phyloP scores from a whole-genome alignment of 176 grass and related monocot genomes.

The Musa beccarii region DNA sequence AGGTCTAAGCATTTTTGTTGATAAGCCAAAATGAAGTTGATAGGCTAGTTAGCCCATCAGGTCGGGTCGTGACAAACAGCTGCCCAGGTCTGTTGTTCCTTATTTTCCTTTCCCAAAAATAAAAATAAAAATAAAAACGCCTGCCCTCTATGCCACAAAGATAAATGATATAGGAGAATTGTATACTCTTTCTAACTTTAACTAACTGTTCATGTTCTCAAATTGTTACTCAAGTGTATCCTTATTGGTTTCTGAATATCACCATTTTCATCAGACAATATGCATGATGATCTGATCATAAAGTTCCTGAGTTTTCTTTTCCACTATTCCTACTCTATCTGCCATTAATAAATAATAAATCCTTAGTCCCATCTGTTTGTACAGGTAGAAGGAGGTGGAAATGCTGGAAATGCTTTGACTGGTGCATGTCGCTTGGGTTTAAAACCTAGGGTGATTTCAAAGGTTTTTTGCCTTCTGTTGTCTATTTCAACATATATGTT shows the following conservation, averaged over 20 bases:
- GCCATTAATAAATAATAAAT: background rate
- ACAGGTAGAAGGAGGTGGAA: conserved; percentile 74
- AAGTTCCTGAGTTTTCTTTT: background rate
- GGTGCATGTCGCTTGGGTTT: conserved; percentile 65
- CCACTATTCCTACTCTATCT: background rate
- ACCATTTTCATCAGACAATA: background rate
- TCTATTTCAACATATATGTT: background rate
- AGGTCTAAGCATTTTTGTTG: no score
- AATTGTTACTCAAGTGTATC: background rate
- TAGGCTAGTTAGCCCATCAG: no score
- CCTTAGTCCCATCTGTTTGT: background rate
- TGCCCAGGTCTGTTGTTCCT: background rate
- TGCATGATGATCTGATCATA: background rate
- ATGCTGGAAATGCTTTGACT: conserved; percentile 83
- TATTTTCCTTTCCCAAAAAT: background rate
- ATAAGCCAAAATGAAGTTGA: no score
- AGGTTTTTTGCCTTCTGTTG: conserved; percentile 26
- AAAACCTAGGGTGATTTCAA: conserved; percentile 56
- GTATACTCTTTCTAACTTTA: background rate
- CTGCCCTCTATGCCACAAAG: no score
- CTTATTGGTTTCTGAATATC: background rate
- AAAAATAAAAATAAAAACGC: no score
- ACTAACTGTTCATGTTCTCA: background rate
- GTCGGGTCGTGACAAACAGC: no score
- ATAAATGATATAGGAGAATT: background rate